Evolutionary conservation across 148 eudicot genomes (phyloP).

Genomic region (Fagopyrum homotropicum): DNA sequence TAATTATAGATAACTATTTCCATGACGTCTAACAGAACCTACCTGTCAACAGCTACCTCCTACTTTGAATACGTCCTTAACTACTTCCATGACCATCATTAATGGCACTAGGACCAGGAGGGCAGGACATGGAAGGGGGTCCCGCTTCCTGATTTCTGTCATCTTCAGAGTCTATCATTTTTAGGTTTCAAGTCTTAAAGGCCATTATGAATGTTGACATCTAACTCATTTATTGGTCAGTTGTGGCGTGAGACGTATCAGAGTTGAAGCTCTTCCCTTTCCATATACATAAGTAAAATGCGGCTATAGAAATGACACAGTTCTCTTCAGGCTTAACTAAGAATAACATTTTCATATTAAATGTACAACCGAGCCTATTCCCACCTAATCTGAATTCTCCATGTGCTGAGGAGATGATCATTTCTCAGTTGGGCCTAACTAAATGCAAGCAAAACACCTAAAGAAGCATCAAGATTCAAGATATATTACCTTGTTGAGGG

Average conservation of each 20-base stretch:
- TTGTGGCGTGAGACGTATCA: not conserved
- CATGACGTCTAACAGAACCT: not conserved
- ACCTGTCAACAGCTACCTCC: slow-evolving; percentile 10
- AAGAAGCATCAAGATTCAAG: not conserved
- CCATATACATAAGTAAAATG: not conserved
- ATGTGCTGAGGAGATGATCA: not conserved
- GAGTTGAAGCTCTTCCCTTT: not conserved
- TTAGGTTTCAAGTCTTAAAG: slow-evolving; percentile 4
- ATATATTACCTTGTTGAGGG: slow-evolving; percentile 56
- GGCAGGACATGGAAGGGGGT: not conserved
- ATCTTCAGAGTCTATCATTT: not conserved
- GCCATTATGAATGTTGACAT: not conserved
- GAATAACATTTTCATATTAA: not conserved
- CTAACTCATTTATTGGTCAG: slow-evolving; percentile 9
- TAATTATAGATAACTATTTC: not conserved
- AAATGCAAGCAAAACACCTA: not conserved
- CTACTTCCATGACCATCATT: not conserved
- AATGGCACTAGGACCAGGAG: slow-evolving; percentile 1
- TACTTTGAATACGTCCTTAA: not conserved
- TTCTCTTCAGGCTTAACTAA: not conserved
- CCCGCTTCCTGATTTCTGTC: not conserved
- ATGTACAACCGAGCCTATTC: not conserved
- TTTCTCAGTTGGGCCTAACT: not conserved
- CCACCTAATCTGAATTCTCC: not conserved
- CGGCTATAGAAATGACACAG: not conserved